A percentile compares a stretch with the other conserved stretches of the same genome.
Evolutionary conservation across 2,329 filamentous ascomycete genomes (phyloP).

Genomic region (Calonectria ilicicola): DNA sequence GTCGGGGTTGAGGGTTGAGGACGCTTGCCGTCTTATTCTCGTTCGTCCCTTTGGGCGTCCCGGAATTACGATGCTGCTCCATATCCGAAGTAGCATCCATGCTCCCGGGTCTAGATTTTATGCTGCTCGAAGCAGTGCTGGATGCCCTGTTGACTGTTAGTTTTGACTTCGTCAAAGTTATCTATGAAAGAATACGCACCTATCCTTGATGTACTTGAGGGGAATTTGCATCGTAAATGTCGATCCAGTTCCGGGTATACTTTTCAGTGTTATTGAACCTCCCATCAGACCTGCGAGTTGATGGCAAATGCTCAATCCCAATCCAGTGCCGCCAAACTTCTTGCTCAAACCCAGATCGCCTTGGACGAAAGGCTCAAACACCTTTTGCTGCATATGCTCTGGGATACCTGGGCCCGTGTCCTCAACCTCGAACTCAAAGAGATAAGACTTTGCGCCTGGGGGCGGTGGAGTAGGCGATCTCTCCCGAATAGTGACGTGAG

Average conservation of each 20-base stretch:
- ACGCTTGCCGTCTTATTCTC: slow-evolving; percentile 52
- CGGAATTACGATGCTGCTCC: slow-evolving; percentile 49
- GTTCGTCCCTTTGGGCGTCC: slow-evolving; percentile 36
- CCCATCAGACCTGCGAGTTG: slow-evolving; percentile 88
- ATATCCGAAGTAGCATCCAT: slow-evolving; percentile 54
- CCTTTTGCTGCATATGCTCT: slow-evolving; percentile 79
- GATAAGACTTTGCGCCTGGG: slow-evolving; percentile 70
- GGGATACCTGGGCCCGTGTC: slow-evolving; percentile 91
- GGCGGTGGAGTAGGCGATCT: slow-evolving; percentile 72
- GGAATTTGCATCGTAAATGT: slow-evolving; percentile 88
- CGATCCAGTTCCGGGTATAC: slow-evolving; percentile 79
- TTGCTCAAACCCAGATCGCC: slow-evolving; percentile 91
- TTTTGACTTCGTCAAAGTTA: background rate
- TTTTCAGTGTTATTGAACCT: slow-evolving; percentile 78
- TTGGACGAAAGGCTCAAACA: slow-evolving; percentile 96
- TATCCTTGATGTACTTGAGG: slow-evolving; percentile 79
- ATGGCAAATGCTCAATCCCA: slow-evolving; percentile 90
- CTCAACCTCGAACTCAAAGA: slow-evolving; percentile 89
- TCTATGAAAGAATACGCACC: slow-evolving; percentile 41
- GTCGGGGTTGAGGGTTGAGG: slow-evolving; percentile 77
- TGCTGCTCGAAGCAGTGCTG: slow-evolving; percentile 66
- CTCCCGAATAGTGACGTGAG: slow-evolving; percentile 63
- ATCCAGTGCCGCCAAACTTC: slow-evolving; percentile 88
- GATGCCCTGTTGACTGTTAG: slow-evolving; percentile 54
- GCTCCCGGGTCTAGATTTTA: slow-evolving; percentile 62